These are phyloP conservation scores for Linnemannia exigua DNA, from an alignment of 192 early-diverging fungal species.

Conservation along the genomic window DNA sequence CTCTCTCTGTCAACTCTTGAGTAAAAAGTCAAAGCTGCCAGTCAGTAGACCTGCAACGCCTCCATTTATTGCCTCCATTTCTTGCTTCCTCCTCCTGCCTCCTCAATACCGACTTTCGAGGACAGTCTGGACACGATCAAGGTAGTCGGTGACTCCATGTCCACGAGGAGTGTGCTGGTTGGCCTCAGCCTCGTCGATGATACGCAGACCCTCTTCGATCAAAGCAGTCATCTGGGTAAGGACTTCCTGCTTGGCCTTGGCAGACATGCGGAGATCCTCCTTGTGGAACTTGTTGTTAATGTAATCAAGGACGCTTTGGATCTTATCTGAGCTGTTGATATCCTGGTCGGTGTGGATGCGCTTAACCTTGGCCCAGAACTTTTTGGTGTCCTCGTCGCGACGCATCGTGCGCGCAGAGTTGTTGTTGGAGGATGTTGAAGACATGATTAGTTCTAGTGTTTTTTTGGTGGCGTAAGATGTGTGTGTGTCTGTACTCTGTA, in stretches of 20 bases:
- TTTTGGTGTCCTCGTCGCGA: not conserved
- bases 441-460: not conserved
- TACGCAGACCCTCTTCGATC: not conserved
- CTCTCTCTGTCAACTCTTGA: too few relatives aligned
- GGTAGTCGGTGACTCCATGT: not conserved
- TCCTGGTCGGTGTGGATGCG: not conserved
- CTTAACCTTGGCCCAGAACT: not conserved
- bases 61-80: too few relatives aligned
- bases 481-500: not conserved
- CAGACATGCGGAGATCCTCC: not conserved
- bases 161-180: not conserved
- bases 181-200: not conserved
- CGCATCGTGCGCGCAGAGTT: not conserved
- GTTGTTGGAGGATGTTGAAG: not conserved
- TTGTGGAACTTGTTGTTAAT: not conserved
- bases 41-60: too few relatives aligned
- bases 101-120: not conserved
- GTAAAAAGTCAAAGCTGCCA: too few relatives aligned
- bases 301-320: not conserved
- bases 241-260: not conserved
- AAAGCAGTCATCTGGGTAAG: not conserved
- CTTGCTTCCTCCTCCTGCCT: not conserved
- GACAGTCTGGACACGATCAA: not conserved
- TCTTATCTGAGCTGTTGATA: not conserved
- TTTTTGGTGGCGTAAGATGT: not conserved